Evolutionary conservation across 768 basidiomycete genomes (phyloP).

Genomic region (Psilocybe subaeruginosa): DNA sequence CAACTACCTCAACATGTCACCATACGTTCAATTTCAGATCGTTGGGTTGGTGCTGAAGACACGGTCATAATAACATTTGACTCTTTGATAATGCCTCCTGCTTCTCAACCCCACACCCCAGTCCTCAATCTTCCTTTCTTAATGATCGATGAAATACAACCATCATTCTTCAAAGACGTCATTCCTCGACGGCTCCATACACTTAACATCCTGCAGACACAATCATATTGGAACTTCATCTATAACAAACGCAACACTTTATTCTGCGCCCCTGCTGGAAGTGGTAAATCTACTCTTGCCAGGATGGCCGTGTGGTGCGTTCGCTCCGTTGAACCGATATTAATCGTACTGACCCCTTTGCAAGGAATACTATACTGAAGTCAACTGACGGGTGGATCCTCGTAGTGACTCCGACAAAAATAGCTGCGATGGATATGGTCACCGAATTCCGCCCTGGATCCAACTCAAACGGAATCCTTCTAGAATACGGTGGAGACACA

Average conservation of each 20-base stretch:
- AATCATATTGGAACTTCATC: constrained; percentile 81
- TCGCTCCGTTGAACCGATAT: not conserved
- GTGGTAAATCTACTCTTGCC: constrained; percentile 80
- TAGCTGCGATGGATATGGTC: constrained; percentile 55
- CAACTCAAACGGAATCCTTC: constrained; percentile 38
- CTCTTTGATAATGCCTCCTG: constrained; percentile 73
- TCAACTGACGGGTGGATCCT: constrained; percentile 57
- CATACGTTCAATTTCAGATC: constrained; percentile 83
- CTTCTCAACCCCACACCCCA: constrained; percentile 58
- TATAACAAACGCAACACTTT: constrained; percentile 70
- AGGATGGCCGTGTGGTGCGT: constrained; percentile 76
- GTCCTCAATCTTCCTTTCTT: constrained; percentile 80
- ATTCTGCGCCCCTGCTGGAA: constrained; percentile 77
- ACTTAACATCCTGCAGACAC: constrained; percentile 89
- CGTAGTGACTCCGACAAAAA: constrained; percentile 62
- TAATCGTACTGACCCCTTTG: not conserved
- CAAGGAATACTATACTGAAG: constrained; percentile 59
- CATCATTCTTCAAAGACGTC: constrained; percentile 47
- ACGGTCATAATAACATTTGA: constrained; percentile 66
- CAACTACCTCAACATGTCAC: constrained; percentile 66
- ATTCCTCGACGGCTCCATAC: constrained; percentile 50
- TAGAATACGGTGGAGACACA: constrained; percentile 29
- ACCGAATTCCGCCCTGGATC: constrained; percentile 52
- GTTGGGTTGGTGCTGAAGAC: constrained; percentile 92
- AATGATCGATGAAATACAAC: constrained; percentile 31